These are phyloP conservation scores for Camillea tinctor DNA, from an alignment of 2,329 filamentous ascomycete genomes.

Conservation along the genomic window DNA sequence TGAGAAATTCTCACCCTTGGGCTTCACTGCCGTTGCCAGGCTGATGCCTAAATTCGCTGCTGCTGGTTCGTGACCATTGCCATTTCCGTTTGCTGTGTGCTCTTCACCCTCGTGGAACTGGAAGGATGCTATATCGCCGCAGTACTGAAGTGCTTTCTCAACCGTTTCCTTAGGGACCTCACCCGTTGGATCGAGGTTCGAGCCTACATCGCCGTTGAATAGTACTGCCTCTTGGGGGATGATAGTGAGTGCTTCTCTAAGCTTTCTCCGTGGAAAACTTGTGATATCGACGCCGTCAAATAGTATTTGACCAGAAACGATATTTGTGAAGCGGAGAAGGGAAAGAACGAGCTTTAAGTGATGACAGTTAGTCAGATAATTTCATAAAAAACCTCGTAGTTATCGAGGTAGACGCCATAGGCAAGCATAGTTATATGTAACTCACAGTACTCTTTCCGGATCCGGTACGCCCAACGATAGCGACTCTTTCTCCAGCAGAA, in stretches of 20 bases:
- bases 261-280: conserved; percentile 47
- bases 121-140: conserved; percentile 54
- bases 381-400: background rate
- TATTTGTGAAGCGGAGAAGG: conserved; percentile 52
- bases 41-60: conserved; percentile 32
- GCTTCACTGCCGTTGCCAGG: conserved; percentile 48
- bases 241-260: conserved; percentile 55
- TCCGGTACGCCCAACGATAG: conserved; percentile 76
- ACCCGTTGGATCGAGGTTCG: conserved; percentile 64
- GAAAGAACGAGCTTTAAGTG: conserved; percentile 48
- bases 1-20: conserved; percentile 55
- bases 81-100: conserved; percentile 15
- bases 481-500: conserved; percentile 70
- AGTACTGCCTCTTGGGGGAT: conserved; percentile 60
- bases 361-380: conserved; percentile 7
- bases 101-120: conserved; percentile 25
- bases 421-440: conserved; percentile 5
- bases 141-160: conserved; percentile 59
- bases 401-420: background rate
- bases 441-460: conserved; percentile 79
- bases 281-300: conserved; percentile 57
- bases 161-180: conserved; percentile 53
- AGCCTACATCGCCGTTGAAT: conserved; percentile 50
- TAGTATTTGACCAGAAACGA: conserved; percentile 50
- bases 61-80: conserved; percentile 12